Evolutionary conservation across 176 grass and related monocot genomes (phyloP).

Genomic region (Tuctoria greenei): DNA sequence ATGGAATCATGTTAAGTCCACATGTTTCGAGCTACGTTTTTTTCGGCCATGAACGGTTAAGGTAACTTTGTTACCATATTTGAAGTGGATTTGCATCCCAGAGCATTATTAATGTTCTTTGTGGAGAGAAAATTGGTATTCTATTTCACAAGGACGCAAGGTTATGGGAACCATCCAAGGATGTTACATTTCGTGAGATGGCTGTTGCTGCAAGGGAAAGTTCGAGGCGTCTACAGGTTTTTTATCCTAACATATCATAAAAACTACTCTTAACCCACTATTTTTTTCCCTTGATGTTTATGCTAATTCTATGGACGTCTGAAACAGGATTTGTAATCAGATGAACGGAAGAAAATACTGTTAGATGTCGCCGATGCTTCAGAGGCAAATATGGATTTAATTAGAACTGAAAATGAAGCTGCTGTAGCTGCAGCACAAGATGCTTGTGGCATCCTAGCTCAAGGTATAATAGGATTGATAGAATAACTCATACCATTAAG

Average conservation of each 20-base stretch:
- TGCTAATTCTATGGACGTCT: constrained; percentile 4
- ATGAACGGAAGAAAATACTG: constrained; percentile 81
- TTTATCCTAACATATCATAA: neutral
- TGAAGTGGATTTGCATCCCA: constrained; percentile 75
- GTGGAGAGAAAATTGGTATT: constrained; percentile 87
- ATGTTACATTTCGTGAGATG: constrained; percentile 66
- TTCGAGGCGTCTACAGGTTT: constrained; percentile 78
- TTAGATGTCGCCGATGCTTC: constrained; percentile 79
- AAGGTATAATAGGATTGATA: too few species aligned
- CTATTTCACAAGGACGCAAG: constrained; percentile 76
- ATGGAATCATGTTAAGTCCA: too few species aligned
- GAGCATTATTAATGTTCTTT: constrained; percentile 82
- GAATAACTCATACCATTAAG: too few species aligned
- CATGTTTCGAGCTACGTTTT: neutral
- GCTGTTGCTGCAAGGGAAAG: constrained; percentile 78
- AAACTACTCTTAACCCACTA: neutral
- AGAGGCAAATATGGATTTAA: constrained; percentile 66
- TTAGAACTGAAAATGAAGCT: constrained; percentile 82
- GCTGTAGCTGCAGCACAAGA: constrained; percentile 66
- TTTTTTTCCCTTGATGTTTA: neutral
- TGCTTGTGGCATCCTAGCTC: too few species aligned
- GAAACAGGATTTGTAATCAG: constrained; percentile 72
- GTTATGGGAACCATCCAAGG: constrained; percentile 54
- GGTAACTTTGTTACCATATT: constrained; percentile 25
- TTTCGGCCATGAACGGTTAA: neutral